Conservation (phyloP, 768 basidiomycete genomes). For the Leccinum longicurvipes region DNA sequence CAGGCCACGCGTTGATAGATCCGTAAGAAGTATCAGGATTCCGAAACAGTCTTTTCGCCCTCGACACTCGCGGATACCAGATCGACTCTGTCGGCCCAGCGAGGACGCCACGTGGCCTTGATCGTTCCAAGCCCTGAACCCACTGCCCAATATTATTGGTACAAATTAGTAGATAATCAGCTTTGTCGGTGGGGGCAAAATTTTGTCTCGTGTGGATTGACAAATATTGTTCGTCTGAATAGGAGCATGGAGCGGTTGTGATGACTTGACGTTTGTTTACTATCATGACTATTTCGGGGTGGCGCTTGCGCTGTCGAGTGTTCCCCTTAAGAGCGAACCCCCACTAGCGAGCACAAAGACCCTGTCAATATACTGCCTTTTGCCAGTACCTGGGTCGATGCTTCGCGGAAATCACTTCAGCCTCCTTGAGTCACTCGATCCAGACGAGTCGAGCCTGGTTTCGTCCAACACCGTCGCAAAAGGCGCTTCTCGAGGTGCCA, state of each 20-base stretch:
- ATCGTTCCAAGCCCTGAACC: conserved; percentile 11
- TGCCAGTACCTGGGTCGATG: background rate
- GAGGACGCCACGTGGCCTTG: conserved; percentile 18
- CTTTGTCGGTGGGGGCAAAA: background rate
- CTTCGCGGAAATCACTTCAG: conserved; percentile 3
- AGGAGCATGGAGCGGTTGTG: background rate
- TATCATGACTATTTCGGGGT: conserved; percentile 4
- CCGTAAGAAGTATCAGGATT: background rate
- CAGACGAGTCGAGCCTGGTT: background rate
- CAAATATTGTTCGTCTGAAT: background rate
- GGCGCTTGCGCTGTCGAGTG: background rate
- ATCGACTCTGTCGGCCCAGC: conserved; percentile 37
- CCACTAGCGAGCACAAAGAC: background rate
- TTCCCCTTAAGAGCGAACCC: background rate
- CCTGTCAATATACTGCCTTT: background rate
- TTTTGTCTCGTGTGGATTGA: background rate
- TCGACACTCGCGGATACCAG: conserved; percentile 47
- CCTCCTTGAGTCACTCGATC: background rate
- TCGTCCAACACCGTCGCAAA: background rate
- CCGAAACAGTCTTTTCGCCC: conserved; percentile 14
- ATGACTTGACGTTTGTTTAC: conserved; percentile 22
- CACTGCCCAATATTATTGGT: background rate
- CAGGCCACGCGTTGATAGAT: conserved; percentile 6
- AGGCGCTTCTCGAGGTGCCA: background rate
- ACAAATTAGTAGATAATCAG: background rate